phyloP scores from a whole-genome alignment of 2,329 filamentous ascomycete species.

The Diaporthe helianthi region DNA sequence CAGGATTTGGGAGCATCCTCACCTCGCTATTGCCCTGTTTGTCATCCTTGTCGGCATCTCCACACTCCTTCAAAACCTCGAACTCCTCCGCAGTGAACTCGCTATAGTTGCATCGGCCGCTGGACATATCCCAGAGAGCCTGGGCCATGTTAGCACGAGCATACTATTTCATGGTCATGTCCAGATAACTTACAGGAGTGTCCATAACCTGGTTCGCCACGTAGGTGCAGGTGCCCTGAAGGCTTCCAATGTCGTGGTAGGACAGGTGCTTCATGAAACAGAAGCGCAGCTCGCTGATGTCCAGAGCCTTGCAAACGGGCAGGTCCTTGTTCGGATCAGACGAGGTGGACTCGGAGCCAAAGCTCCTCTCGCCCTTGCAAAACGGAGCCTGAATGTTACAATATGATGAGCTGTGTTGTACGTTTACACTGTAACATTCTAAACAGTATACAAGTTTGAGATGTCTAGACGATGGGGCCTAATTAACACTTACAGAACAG shows the following conservation, averaged over 20 bases:
- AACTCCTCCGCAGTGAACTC: slow-evolving; percentile 25
- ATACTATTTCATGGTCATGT: neutral
- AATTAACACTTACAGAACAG: neutral
- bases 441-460: no score
- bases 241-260: slow-evolving; percentile 20
- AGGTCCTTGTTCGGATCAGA: neutral
- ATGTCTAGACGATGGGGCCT: neutral
- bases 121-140: slow-evolving; percentile 16
- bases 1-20: neutral
- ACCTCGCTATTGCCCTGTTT: neutral
- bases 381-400: neutral
- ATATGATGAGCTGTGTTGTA: neutral
- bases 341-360: neutral
- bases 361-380: neutral
- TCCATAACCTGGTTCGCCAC: neutral
- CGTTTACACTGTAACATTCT: neutral
- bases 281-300: neutral
- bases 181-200: neutral
- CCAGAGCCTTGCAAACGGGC: neutral
- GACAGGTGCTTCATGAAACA: slow-evolving; percentile 5
- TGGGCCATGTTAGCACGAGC: neutral
- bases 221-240: slow-evolving; percentile 3
- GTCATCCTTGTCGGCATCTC: neutral
- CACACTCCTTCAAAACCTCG: neutral
- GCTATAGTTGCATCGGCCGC: neutral